phyloP scores from a whole-genome alignment of 2,329 filamentous ascomycete species.

The Chalaropsis thielavioides region DNA sequence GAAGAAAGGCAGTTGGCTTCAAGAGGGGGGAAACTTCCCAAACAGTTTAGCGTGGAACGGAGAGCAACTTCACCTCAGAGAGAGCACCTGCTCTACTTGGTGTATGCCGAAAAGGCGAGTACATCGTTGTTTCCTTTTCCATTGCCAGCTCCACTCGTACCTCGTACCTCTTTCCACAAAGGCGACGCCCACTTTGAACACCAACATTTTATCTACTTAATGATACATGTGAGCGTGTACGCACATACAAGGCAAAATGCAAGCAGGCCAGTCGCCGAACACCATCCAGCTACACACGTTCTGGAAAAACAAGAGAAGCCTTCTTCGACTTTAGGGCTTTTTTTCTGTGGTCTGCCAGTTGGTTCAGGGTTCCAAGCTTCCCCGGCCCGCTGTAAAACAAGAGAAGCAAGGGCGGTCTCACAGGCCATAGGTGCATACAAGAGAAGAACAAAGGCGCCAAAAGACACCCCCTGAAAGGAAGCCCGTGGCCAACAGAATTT shows the following conservation, averaged over 20 bases:
- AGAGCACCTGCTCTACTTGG: background rate
- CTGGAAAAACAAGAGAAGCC: slow-evolving; percentile 3
- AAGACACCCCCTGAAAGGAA: background rate
- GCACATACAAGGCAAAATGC: background rate
- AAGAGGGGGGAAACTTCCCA: slow-evolving; percentile 4
- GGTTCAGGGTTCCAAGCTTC: background rate
- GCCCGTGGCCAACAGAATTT: background rate
- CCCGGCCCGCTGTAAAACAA: background rate
- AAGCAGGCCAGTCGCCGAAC: background rate
- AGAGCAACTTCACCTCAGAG: background rate
- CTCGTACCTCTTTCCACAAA: background rate
- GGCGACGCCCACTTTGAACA: background rate
- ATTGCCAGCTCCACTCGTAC: background rate
- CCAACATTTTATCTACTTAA: too few relatives aligned
- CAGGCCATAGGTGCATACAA: background rate
- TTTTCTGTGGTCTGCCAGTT: background rate
- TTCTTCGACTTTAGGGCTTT: background rate
- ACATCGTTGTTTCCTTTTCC: background rate
- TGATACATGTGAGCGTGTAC: background rate
- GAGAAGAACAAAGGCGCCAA: background rate
- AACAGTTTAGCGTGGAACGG: slow-evolving; percentile 4
- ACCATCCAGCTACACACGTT: background rate
- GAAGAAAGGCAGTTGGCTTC: background rate
- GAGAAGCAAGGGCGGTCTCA: background rate
- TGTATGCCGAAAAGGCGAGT: background rate